A percentile compares a stretch with the other conserved stretches of the same genome.
Conservation (phyloP, 192 early-diverging fungal genomes). For the Pilobolus umbonatus region DNA sequence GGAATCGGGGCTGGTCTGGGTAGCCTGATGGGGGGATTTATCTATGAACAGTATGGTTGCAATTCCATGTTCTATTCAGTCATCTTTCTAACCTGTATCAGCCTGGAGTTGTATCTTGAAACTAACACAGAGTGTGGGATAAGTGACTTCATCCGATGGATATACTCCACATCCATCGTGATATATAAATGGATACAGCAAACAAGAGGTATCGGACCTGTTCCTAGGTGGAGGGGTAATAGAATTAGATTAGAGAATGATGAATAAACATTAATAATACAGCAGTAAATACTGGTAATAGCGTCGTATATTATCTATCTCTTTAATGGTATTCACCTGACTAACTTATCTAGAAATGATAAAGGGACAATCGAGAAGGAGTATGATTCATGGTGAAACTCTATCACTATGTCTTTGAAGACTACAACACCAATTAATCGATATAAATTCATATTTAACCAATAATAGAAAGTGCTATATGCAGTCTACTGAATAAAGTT, state of each 20-base stretch:
- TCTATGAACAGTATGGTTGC: conserved; percentile 36
- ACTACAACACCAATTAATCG: too few species aligned
- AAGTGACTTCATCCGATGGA: conserved; percentile 15
- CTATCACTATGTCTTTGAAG: too few species aligned
- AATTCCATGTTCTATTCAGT: conserved; percentile 37
- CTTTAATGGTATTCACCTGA: too few species aligned
- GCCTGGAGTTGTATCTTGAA: conserved; percentile 34
- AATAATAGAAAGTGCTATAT: too few species aligned
- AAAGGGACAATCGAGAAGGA: too few species aligned
- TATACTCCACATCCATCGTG: conserved; percentile 3
- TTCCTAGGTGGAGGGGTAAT: conserved; percentile 36
- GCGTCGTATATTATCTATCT: too few species aligned
- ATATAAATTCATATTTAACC: too few species aligned
- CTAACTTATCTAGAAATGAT: too few species aligned
- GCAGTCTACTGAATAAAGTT: too few species aligned
- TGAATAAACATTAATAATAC: conserved; percentile 1
- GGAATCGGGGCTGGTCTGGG: conserved; percentile 40
- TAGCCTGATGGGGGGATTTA: conserved; percentile 35
- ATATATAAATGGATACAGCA: conserved; percentile 22
- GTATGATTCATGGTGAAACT: too few species aligned
- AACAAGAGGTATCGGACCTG: conserved; percentile 23
- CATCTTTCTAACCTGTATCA: conserved; percentile 23
- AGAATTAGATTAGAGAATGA: conserved; percentile 30
- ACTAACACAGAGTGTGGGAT: conserved; percentile 32
- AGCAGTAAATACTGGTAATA: too few species aligned